phyloP scores from a whole-genome alignment of 371 early-diverging fungal species.

The Saksenaea oblongispora region DNA sequence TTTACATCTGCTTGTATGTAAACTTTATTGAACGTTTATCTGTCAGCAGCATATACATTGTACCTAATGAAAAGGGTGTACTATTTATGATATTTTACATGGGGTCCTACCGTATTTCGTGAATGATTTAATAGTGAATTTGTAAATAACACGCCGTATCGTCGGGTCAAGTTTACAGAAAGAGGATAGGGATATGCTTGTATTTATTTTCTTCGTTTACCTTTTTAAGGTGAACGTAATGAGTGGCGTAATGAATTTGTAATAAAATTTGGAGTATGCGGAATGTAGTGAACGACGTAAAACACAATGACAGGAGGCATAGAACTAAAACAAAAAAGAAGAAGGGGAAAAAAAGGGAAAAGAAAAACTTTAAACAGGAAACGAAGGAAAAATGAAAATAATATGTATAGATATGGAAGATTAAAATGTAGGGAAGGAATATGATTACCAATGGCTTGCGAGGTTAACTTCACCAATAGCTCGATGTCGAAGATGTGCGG shows the following conservation, averaged over 20 bases:
- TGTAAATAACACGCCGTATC: too few species aligned
- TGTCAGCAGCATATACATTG: too few species aligned
- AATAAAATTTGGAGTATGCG: neutral
- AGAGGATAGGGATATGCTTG: neutral
- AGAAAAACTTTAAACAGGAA: neutral
- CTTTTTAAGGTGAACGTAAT: neutral
- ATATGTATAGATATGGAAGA: neutral
- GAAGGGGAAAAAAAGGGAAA: slow-evolving; percentile 8
- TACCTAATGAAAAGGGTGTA: too few species aligned
- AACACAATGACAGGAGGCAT: slow-evolving; percentile 10
- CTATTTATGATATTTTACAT: too few species aligned
- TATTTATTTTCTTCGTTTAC: neutral
- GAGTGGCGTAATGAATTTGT: neutral
- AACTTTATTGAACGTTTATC: too few species aligned
- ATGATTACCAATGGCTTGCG: slow-evolving; percentile 40
- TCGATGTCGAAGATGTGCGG: slow-evolving; percentile 28
- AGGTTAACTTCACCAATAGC: slow-evolving; percentile 23
- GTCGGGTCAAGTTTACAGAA: neutral
- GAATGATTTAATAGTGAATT: too few species aligned
- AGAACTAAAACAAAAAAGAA: slow-evolving; percentile 7
- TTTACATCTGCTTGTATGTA: too few species aligned
- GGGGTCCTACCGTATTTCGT: too few species aligned
- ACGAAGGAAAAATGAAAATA: neutral
- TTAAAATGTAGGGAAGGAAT: neutral
- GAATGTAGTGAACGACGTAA: neutral